Evolutionary conservation across 257 asterid genomes (phyloP), one percentile per base, ranked within the genome.

Genomic region (Scutellaria minor): DNA sequence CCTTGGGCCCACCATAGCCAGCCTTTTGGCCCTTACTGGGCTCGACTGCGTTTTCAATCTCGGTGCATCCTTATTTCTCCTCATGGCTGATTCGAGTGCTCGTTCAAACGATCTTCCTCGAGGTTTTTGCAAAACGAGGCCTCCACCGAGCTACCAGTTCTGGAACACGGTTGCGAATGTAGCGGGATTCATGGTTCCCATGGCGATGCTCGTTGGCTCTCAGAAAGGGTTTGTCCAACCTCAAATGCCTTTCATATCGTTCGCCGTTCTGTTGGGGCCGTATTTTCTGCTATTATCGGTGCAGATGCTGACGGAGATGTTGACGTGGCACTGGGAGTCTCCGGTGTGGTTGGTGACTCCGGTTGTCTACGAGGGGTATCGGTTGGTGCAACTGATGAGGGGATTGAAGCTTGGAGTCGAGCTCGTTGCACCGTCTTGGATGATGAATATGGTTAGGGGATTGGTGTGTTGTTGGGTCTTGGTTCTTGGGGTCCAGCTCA

Each of bases 281-380:
- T 91, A 94, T 80, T 83, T 89, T 18, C 88, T 94, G 72, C 98
- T 91, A 18, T 72, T 94, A 42, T 78, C 85, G 0, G 90, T 91
- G 66, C 99, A 94, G 81, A 76, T 81, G 69, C 77, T 91, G n/a
- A 89, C 97, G 0, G 99, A 94, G 85, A 68, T 87, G 88, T 88
- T 94, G 68, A 94, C 94, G 0, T 94, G 99, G 99, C 97, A 91
- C 79, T 93, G 97, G 98, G 81, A 79, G 84, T 93, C 98, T 2
- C 96, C 98, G 0, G 97, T 91, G 31, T 94, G 99, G 99, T 73
- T 89, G 72, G 93, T 94, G 80, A 85, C 96, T 6, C 97, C 99
- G 0, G 90, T 91, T 2, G 90, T 91, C 0, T 94, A 94, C 61
- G 99, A 94, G 88, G 79, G 84, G 6, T 94, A 89, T 59, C 86